Base-by-base conservation (phyloP, 352 stramenopile species). In the Elongisporangium anandrum region DNA sequence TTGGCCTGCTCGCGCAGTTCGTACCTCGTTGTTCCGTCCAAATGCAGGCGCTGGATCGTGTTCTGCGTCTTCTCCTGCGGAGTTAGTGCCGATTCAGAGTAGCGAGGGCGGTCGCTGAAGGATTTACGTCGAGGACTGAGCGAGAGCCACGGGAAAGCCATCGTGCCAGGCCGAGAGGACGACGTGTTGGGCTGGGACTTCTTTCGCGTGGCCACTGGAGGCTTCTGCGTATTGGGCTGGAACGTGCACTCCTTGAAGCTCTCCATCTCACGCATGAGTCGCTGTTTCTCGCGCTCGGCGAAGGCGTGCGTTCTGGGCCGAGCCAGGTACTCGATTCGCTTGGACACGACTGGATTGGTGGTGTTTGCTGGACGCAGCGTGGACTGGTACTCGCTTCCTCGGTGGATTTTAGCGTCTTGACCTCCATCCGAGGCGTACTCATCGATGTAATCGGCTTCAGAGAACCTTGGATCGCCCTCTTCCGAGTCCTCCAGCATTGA, bases 191-290 rank as follows among this genome's bases (percentile, higher is more conserved):
- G 38, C 41, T 52, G 7, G n/a, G n/a, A 1, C 21, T 55, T 16
- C 17, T 22, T 24, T 41, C 12, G 13, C 20, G 38, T 54, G 12
- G 50, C 12, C 41, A 56, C 63, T 26, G 49, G 29, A 26, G 49
- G 3, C 19, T 24, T 22, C 12, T n/a, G 53, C n/a, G 21, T 59
- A 38, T 83, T 80, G 13, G 85, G 85, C 23, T 64, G 76, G 59
- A 92, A 94, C 5, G 81, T 91, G 52, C 81, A 92, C 54, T 91
- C 78, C 13, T 64, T 73, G 22, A 94, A 64, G 13, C 62, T 63
- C 26, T 85, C 74, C 59, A 89, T 79, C 56, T 94, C 81, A 16
- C 68, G 58, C 4, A 74, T 17, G 2, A 94, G 55, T 12, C 84
- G 77, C 10, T 78, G 65, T 54, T 87, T 92, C 47, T 94, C 81